phyloP scores from a whole-genome alignment of 129 eudicot species.

The Artemisia argyi region DNA sequence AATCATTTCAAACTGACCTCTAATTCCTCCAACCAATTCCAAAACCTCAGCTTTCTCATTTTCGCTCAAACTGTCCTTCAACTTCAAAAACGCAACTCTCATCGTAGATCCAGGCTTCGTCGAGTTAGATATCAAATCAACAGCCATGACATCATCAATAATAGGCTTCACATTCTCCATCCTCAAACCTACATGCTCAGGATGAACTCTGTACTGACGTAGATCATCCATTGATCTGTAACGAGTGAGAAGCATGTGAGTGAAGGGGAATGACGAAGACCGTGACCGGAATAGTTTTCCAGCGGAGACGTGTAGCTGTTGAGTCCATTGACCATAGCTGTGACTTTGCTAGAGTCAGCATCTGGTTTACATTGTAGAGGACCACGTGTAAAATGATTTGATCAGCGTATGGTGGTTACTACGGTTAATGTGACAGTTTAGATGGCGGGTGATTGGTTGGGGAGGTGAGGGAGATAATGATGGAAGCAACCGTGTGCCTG shows the following conservation, averaged over 20 bases:
- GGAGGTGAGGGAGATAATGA: neutral
- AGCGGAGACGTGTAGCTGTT: constrained; percentile 22
- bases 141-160: neutral
- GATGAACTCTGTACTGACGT: neutral
- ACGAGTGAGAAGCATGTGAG: constrained; percentile 86
- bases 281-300: constrained; percentile 25
- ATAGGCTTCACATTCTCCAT: neutral
- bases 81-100: neutral
- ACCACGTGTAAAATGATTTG: neutral
- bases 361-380: neutral
- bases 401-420: neutral
- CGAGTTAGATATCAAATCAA: neutral
- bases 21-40: neutral
- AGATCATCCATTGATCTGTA: constrained; percentile 54
- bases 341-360: neutral
- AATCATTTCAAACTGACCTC: neutral
- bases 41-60: neutral
- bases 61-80: neutral
- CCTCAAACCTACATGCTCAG: neutral
- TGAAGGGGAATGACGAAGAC: constrained; percentile 57
- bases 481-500: no score
- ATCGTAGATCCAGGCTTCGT: neutral
- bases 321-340: constrained; percentile 4
- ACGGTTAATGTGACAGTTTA: neutral
- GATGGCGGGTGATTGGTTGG: neutral